A percentile compares a stretch with the other conserved stretches of the same genome.
phyloP scores from a whole-genome alignment of 441 rosid genomes.

The Gossypium lobatum region DNA sequence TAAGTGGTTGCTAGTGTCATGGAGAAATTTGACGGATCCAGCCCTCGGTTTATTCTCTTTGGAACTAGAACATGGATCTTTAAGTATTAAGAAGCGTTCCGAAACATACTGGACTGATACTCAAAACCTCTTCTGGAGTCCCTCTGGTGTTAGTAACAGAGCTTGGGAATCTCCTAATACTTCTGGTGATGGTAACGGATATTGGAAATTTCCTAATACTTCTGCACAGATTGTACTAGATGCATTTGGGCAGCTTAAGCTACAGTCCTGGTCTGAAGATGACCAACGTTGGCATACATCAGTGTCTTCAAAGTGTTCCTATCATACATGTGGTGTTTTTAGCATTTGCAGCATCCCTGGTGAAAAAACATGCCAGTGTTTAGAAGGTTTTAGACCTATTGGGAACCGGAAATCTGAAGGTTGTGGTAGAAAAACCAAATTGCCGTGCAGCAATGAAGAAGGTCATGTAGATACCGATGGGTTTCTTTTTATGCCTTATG shows the following conservation, averaged over 20 bases:
- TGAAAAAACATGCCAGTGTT: background rate
- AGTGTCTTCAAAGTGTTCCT: background rate
- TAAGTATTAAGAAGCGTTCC: background rate
- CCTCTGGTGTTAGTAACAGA: background rate
- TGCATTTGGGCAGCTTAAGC: conserved; percentile 1
- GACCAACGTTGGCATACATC: background rate
- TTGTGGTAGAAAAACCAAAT: background rate
- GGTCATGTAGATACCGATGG: background rate
- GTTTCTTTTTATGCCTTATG: background rate
- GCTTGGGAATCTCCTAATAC: background rate
- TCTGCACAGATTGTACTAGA: background rate
- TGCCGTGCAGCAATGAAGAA: background rate
- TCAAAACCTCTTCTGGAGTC: background rate
- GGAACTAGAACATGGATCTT: background rate
- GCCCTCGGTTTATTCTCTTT: background rate
- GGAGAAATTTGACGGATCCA: background rate
- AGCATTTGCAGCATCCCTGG: background rate
- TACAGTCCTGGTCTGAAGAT: background rate
- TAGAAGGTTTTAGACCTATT: background rate
- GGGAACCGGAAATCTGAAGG: background rate
- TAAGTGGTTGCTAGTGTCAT: background rate
- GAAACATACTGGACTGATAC: background rate
- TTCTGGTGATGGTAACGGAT: background rate
- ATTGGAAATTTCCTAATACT: background rate
- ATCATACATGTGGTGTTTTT: background rate